Evolutionary conservation across 2,329 filamentous ascomycete species (phyloP).

Genomic region (Cladosporium sp.): DNA sequence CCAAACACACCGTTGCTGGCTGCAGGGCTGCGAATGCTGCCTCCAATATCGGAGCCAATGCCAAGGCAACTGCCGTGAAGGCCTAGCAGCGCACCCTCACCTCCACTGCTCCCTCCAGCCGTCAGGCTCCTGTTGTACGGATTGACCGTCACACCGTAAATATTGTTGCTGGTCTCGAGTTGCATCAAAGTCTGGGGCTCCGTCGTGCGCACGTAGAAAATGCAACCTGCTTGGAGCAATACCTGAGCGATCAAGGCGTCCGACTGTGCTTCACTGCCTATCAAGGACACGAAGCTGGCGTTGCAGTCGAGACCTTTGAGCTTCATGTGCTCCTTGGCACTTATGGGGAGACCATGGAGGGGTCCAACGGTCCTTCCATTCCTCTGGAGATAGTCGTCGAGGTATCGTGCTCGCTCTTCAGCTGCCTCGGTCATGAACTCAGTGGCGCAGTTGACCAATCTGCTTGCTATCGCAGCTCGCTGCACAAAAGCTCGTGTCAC

Average conservation of each 20-base stretch:
- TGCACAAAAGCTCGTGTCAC: constrained; percentile 21
- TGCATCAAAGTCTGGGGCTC: constrained; percentile 19
- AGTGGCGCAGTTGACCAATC: constrained; percentile 20
- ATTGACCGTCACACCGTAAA: constrained; percentile 26
- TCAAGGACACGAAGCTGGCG: too few relatives aligned
- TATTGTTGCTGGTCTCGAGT: constrained; percentile 27
- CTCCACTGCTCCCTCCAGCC: constrained; percentile 28
- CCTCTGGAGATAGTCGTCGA: constrained; percentile 21
- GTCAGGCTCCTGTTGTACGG: constrained; percentile 25
- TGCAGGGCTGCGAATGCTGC: constrained; percentile 52
- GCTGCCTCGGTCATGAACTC: constrained; percentile 20
- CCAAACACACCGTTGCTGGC: constrained; percentile 52
- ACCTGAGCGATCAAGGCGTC: constrained; percentile 33
- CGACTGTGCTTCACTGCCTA: constrained; percentile 43
- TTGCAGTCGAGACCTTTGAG: neutral
- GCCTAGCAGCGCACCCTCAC: constrained; percentile 55
- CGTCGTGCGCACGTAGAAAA: constrained; percentile 26
- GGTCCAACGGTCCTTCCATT: constrained; percentile 19
- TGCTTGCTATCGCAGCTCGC: constrained; percentile 19
- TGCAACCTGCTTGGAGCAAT: constrained; percentile 35
- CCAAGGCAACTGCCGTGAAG: constrained; percentile 55
- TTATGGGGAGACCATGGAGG: constrained; percentile 26
- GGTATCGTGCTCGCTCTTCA: constrained; percentile 11
- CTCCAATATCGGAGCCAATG: constrained; percentile 58
- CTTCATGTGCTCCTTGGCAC: constrained; percentile 16